Evolutionary conservation across 192 early-diverging fungal genomes (phyloP).

Genomic region (Backusella morwellensis): DNA sequence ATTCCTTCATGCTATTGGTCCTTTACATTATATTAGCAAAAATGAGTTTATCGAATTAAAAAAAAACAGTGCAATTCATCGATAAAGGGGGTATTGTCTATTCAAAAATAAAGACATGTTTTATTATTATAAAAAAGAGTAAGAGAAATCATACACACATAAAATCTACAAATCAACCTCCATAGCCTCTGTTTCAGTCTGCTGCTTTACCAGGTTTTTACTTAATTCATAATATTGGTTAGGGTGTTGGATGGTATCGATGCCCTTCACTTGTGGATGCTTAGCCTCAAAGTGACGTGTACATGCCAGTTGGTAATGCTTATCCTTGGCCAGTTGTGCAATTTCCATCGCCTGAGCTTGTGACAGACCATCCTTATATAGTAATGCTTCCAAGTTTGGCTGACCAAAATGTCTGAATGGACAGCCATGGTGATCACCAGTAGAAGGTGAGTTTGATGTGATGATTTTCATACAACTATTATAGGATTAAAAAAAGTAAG

Average conservation of each 20-base stretch:
- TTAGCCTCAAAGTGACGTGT: conserved; percentile 84
- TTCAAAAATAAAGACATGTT: too few relatives aligned
- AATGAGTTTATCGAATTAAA: too few relatives aligned
- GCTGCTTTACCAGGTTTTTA: neutral
- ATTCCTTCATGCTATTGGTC: too few relatives aligned
- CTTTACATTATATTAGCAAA: too few relatives aligned
- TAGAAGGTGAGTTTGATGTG: conserved; percentile 68
- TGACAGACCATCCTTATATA: conserved; percentile 56
- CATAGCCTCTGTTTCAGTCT: neutral
- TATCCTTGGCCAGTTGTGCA: conserved; percentile 55
- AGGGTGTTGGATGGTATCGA: conserved; percentile 85
- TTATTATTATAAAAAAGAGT: too few relatives aligned
- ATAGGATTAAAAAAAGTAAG: neutral
- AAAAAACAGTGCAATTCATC: too few relatives aligned
- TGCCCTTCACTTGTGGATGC: conserved; percentile 36
- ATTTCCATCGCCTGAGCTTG: conserved; percentile 68
- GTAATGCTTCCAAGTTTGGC: conserved; percentile 58
- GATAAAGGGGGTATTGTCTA: too few relatives aligned
- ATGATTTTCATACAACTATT: conserved; percentile 86
- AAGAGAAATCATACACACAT: neutral
- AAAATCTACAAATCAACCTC: conserved; percentile 2
- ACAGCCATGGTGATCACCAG: conserved; percentile 92
- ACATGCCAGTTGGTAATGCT: conserved; percentile 94
- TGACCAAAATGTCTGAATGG: conserved; percentile 85
- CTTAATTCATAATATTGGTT: conserved; percentile 87